Percentiles rank a stretch among this genome's conserved stretches.
Conservation (phyloP, 345 rosid species). For the Eucalyptus cloeziana region DNA sequence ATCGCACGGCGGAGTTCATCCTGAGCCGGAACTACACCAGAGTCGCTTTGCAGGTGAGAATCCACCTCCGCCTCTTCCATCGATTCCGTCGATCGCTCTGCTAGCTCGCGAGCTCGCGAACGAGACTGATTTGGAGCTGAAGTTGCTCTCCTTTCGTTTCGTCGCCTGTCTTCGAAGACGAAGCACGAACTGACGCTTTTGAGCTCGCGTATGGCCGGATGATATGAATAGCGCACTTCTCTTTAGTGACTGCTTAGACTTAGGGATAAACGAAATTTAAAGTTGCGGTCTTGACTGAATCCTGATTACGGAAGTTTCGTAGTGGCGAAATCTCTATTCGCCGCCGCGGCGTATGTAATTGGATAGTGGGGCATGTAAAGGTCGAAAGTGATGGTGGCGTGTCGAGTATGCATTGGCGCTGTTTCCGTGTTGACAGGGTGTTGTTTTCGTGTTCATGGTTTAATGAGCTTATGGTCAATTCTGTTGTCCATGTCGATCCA, state of each 20-base stretch:
- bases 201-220: too few relatives aligned
- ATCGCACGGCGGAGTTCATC: conserved; percentile 54
- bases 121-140: neutral
- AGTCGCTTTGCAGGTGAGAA: conserved; percentile 69
- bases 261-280: too few relatives aligned
- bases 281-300: too few relatives aligned
- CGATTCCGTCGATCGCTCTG: neutral
- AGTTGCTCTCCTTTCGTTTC: neutral
- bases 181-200: too few relatives aligned
- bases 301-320: too few relatives aligned
- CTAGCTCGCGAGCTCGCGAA: neutral
- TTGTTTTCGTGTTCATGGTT: neutral
- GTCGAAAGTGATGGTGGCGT: neutral
- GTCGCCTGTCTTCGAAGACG: too few relatives aligned
- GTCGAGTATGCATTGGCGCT: neutral
- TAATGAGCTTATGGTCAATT: neutral
- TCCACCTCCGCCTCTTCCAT: neutral
- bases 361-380: neutral
- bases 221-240: too few relatives aligned
- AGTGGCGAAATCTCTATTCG: too few relatives aligned
- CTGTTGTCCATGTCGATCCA: neutral
- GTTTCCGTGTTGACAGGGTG: neutral
- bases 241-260: too few relatives aligned
- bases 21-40: conserved; percentile 36
- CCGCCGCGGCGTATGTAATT: too few relatives aligned